phyloP scores from a whole-genome alignment of 208 protist species.

The Leishmania guyanensis region DNA sequence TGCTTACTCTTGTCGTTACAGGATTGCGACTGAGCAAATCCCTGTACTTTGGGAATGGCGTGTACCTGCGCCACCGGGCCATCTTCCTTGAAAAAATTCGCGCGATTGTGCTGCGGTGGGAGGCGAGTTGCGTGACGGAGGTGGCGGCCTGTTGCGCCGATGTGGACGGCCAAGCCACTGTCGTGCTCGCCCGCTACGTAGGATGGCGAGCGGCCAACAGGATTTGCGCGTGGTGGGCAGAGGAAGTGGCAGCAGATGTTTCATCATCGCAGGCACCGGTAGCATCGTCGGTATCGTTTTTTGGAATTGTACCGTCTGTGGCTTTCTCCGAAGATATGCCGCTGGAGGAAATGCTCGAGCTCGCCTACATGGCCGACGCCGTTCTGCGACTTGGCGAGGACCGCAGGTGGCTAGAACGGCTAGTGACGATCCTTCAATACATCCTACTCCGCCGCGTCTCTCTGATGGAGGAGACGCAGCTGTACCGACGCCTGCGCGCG shows the following conservation, averaged over 20 bases:
- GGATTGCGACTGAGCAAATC: slow-evolving; percentile 24
- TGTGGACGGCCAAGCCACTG: slow-evolving; percentile 7
- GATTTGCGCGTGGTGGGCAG: not conserved
- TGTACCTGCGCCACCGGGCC: slow-evolving; percentile 42
- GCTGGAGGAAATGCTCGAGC: slow-evolving; percentile 31
- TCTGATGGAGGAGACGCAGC: slow-evolving; percentile 41
- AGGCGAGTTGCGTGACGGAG: slow-evolving; percentile 40
- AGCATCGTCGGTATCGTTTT: slow-evolving; percentile 1
- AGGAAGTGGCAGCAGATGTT: not conserved
- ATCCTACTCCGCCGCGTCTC: slow-evolving; percentile 45
- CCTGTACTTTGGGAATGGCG: slow-evolving; percentile 23
- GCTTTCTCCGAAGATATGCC: slow-evolving; percentile 35
- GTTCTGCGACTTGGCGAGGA: slow-evolving; percentile 34
- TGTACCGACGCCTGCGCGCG: slow-evolving; percentile 16
- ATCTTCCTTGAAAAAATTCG: slow-evolving; percentile 35
- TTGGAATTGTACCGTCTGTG: slow-evolving; percentile 35
- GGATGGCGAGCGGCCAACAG: not conserved
- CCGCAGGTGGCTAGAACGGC: slow-evolving; percentile 28
- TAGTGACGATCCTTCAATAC: slow-evolving; percentile 40
- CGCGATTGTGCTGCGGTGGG: slow-evolving; percentile 42
- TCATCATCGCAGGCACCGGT: not conserved
- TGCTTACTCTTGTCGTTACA: slow-evolving; percentile 17
- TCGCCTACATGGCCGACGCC: slow-evolving; percentile 29
- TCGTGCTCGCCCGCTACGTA: slow-evolving; percentile 4
- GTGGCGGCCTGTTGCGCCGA: slow-evolving; percentile 27